phyloP scores from a whole-genome alignment of 371 early-diverging fungal species.

The Apophysomyces sp. region DNA sequence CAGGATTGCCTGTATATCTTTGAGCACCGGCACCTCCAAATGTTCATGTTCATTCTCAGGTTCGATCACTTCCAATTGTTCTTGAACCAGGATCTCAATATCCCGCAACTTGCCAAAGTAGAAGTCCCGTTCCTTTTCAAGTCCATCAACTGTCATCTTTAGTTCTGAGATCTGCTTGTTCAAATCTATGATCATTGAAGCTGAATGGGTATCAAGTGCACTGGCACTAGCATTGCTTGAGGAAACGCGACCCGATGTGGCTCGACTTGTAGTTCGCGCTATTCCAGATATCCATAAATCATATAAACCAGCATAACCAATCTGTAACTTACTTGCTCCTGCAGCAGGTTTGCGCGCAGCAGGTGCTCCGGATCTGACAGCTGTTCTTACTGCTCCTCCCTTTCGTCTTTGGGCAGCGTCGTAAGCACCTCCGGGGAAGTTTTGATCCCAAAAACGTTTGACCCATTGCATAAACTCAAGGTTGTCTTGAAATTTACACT shows the following conservation, averaged over 20 bases:
- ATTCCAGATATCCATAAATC: constrained; percentile 4
- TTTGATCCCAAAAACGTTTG: constrained; percentile 84
- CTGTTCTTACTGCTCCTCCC: constrained; percentile 28
- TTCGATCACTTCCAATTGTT: constrained; percentile 48
- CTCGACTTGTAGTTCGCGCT: constrained; percentile 32
- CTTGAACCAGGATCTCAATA: constrained; percentile 89
- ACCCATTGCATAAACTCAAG: constrained; percentile 95
- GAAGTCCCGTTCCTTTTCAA: constrained; percentile 95
- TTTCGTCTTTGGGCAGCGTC: constrained; percentile 80
- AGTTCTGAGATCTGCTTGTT: constrained; percentile 75
- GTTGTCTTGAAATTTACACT: constrained; percentile 95
- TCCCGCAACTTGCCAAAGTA: constrained; percentile 92
- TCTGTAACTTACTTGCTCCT: constrained; percentile 2
- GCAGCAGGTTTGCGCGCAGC: constrained; percentile 11
- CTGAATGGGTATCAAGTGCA: constrained; percentile 33
- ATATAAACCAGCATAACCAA: neutral
- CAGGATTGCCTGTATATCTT: constrained; percentile 75
- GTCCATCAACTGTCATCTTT: constrained; percentile 80
- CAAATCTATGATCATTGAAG: constrained; percentile 63
- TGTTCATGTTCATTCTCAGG: constrained; percentile 33
- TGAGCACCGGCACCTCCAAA: constrained; percentile 51
- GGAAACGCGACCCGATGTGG: constrained; percentile 21
- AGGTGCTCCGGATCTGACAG: constrained; percentile 10
- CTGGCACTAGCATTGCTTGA: constrained; percentile 29
- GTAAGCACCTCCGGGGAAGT: constrained; percentile 79